Percentiles rank a stretch among this genome's conserved stretches.
Conservation (phyloP, 2,329 filamentous ascomycete genomes). For the Parafenestella ontariensis region DNA sequence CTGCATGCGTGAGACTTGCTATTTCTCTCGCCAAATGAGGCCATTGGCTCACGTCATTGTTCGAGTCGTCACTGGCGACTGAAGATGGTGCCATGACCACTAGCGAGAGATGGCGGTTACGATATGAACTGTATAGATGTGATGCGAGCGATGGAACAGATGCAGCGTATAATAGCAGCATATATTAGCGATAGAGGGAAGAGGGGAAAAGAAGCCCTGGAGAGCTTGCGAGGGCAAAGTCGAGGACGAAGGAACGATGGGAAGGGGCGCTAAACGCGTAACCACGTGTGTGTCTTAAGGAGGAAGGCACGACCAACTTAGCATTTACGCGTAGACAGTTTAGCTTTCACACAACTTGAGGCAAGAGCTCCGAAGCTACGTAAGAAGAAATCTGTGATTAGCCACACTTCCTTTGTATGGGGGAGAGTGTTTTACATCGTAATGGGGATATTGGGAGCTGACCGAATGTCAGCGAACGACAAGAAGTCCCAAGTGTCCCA, state of each 20-base stretch:
- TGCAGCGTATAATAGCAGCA: not conserved
- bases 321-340: not conserved
- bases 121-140: conserved; percentile 8
- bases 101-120: conserved; percentile 1
- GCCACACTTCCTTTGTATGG: not conserved
- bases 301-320: conserved; percentile 19
- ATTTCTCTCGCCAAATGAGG: not conserved
- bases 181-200: not conserved
- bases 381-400: not conserved
- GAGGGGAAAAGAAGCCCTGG: not conserved
- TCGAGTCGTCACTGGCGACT: conserved; percentile 60
- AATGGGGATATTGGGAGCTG: not conserved
- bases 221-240: not conserved
- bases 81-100: conserved; percentile 54
- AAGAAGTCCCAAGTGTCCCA: not conserved
- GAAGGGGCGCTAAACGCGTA: conserved; percentile 21
- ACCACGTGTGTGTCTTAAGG: conserved; percentile 18
- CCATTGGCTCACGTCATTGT: conserved; percentile 53
- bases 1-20: conserved; percentile 27
- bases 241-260: conserved; percentile 12
- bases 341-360: not conserved
- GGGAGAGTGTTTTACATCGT: not conserved
- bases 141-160: conserved; percentile 6
- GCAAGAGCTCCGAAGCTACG: not conserved
- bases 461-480: not conserved